Evolutionary conservation across 2,329 filamentous ascomycete genomes (phyloP).

Genomic region (Trichoderma sp.): DNA sequence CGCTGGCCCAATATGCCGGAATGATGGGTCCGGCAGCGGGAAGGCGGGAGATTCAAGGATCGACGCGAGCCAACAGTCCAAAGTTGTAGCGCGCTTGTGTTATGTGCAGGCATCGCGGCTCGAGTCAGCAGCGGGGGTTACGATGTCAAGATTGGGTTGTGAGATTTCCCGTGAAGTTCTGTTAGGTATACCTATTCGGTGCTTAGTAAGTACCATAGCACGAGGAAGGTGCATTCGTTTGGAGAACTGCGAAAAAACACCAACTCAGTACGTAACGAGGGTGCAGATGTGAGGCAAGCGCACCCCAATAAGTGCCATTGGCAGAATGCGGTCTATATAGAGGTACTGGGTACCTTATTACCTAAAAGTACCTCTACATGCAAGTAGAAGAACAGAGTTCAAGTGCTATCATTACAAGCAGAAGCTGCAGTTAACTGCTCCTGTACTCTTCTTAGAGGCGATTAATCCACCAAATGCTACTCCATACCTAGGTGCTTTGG

Average conservation of each 20-base stretch:
- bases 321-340: background rate
- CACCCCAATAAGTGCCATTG: background rate
- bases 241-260: background rate
- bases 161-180: background rate
- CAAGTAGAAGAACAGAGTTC: background rate
- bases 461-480: background rate
- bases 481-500: background rate
- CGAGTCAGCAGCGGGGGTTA: background rate
- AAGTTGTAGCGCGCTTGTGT: background rate
- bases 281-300: background rate
- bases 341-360: background rate
- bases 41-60: conserved; percentile 14
- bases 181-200: background rate
- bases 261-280: background rate
- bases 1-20: conserved; percentile 11
- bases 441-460: background rate
- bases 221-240: background rate
- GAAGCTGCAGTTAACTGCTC: background rate
- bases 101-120: background rate
- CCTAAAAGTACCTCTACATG: background rate
- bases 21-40: conserved; percentile 16
- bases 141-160: background rate
- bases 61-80: background rate
- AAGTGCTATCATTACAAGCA: background rate
- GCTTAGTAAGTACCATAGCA: background rate